Evolutionary conservation across 1,139 yeast genomes (phyloP), one percentile per base, ranked within the genome.

Genomic region (Geotrichum siamense): DNA sequence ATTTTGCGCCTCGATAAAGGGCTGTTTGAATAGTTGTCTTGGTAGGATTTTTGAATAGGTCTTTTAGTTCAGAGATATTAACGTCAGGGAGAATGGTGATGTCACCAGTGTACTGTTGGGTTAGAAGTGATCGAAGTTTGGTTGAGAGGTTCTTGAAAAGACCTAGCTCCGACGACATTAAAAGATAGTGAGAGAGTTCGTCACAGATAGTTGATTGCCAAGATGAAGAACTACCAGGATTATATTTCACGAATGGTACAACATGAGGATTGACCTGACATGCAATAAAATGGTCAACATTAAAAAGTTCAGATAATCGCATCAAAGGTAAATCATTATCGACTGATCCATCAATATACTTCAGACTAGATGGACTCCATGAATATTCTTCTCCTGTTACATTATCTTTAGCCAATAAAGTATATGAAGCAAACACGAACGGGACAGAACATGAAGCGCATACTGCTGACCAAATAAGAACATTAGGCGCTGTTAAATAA

Each of bases 181-280:
- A 84, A 37, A 89, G 63, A 54, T 78, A 78, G 62, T 91, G 97
- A 41, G 83, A 74, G 3, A 84, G 67, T 60, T 91, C 98, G 44
- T 81, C 73, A 2, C 81, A 69, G 42, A 76, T 60, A 37, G 82
- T 70, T 45, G 75, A 80, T 57, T 82, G 82, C 35, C 33, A 28
- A 4, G 41, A n/a, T 4, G 33, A 19, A 20, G 30, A 22, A 9
- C 29, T 31, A 25, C 16, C 13, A 5, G 44, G 39, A 13, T 28
- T 33, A 15, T 57, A 46, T 35, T 44, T 82, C 52, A 91, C 68
- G 41, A 91, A 74, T 1, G 98, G 97, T 1, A 84, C 89, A 26
- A 91, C 94, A 60, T 91, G 98, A 0, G 97, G 96, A 56, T 93
- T 86, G 1, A 91, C 98, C 63, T 93, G 97, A 44, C 95, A 89